Percentiles rank a stretch among this genome's conserved stretches.
phyloP scores from a whole-genome alignment of 2,329 filamentous ascomycete genomes.

The Stagonosporopsis cucurbitacearum region DNA sequence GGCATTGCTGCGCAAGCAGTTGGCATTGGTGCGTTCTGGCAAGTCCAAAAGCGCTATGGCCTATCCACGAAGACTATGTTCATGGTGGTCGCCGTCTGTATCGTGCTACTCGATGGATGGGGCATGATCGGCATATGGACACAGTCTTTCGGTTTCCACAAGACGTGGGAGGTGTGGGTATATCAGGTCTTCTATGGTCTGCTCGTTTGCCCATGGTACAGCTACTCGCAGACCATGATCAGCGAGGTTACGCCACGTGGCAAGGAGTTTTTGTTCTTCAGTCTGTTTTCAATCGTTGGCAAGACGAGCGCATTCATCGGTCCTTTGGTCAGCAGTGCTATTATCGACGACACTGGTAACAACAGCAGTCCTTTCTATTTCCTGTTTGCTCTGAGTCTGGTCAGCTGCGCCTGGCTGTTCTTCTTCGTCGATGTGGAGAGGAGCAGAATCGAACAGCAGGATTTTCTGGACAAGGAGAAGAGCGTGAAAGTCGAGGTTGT shows the following conservation, averaged over 20 bases:
- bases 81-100: conserved; percentile 66
- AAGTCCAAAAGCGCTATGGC: conserved; percentile 64
- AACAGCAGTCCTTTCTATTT: conserved; percentile 72
- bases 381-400: conserved; percentile 47
- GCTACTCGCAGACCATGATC: conserved; percentile 74
- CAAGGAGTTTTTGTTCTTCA: conserved; percentile 75
- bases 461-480: conserved; percentile 33
- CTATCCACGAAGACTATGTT: conserved; percentile 73
- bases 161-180: conserved; percentile 61
- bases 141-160: conserved; percentile 60
- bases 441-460: conserved; percentile 34
- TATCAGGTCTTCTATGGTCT: conserved; percentile 66
- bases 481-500: conserved; percentile 9
- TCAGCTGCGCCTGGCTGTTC: conserved; percentile 29
- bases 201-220: conserved; percentile 73
- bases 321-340: conserved; percentile 71
- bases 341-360: conserved; percentile 68
- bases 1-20: conserved; percentile 68
- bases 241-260: conserved; percentile 71
- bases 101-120: conserved; percentile 66
- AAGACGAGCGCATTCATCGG: conserved; percentile 74
- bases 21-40: conserved; percentile 69
- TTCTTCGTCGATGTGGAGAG: conserved; percentile 35
- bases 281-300: conserved; percentile 70
- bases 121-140: conserved; percentile 67